These are phyloP conservation scores for Sordaria brevicollis DNA, from an alignment of 495 filamentous ascomycete genomes.

Conservation along the genomic window DNA sequence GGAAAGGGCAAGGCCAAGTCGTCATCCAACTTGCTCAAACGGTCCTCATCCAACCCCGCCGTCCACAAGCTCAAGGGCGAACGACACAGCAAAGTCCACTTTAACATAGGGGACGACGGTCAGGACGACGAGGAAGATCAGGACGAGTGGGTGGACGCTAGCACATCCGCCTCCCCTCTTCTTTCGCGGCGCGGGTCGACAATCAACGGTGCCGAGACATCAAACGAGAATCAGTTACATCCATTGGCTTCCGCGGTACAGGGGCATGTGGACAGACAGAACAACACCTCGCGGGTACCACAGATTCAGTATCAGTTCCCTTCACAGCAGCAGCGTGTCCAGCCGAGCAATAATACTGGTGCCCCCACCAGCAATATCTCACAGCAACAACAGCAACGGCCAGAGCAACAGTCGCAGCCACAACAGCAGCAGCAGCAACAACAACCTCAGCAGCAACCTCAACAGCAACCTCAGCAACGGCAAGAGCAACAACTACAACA, in stretches of 20 bases:
- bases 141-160: constrained; percentile 48
- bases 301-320: background rate
- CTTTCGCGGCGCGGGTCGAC: constrained; percentile 39
- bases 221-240: background rate
- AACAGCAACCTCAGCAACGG: background rate
- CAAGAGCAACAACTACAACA: constrained; percentile 5
- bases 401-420: too few relatives aligned
- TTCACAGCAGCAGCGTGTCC: background rate
- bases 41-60: constrained; percentile 31
- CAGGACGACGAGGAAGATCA: constrained; percentile 30
- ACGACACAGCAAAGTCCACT: constrained; percentile 35
- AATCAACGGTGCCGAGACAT: constrained; percentile 27
- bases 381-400: background rate
- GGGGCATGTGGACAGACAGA: constrained; percentile 9
- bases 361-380: background rate
- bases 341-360: background rate
- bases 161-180: constrained; percentile 42
- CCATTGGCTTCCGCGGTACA: background rate
- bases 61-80: constrained; percentile 24
- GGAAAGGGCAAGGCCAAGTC: constrained; percentile 31
- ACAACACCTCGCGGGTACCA: constrained; percentile 2
- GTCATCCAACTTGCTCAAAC: constrained; percentile 34
- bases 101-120: constrained; percentile 39
- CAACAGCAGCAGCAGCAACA: background rate
- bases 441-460: background rate